Base-by-base conservation (phyloP, 768 basidiomycete genomes). In the Lactarius vividus region DNA sequence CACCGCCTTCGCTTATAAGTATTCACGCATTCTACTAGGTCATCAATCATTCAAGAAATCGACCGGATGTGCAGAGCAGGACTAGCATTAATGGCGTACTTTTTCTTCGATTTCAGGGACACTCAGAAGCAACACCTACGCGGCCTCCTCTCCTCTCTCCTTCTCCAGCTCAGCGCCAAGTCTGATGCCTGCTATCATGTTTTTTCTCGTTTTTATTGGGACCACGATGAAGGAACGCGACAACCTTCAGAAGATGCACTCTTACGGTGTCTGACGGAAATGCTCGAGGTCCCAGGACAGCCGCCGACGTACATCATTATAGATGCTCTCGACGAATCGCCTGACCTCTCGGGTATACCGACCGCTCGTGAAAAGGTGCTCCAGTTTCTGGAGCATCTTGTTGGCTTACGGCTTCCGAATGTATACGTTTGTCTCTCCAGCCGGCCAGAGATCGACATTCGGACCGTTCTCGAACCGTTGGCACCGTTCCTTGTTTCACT, bases 31-130 rank as follows among this genome's bases (percentile, higher is more conserved):
- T 35, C 15, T 7, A 11, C 28, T 28, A 62, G 62, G 3, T 62
- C 61, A 13, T 26, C 61, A 40, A 62, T 62, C 26, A 55, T 62
- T 28, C 33, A 61, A 23, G 31, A 61, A n/a, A 39, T 61, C 18
- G 31, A 61, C 10, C n/a, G 52, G 31, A 52, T 61, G 23, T 52
- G 35, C 60, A 54, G 53, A 35, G 13, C 20, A 35, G 60, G 49
- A 40, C 37, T 40, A 37, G 60, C 60, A 11, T 39, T 33, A 2
- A 26, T 61, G 15, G 60, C 52, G 11, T 37, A 37, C 35, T 37
- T 37, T 35, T 37, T 37, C 35, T 37, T 37, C 1, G 35, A 37
- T 37, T 37, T 37, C 35, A 37, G 35, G 35, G 35, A 37, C 35
- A 37, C 35, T 37, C 35, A 37, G 35, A 37, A 37, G 35, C 35